Percentiles rank a stretch among this genome's conserved stretches.
Evolutionary conservation across 2,329 filamentous ascomycete genomes (phyloP).

Genomic region (Fusarium xylarioides): DNA sequence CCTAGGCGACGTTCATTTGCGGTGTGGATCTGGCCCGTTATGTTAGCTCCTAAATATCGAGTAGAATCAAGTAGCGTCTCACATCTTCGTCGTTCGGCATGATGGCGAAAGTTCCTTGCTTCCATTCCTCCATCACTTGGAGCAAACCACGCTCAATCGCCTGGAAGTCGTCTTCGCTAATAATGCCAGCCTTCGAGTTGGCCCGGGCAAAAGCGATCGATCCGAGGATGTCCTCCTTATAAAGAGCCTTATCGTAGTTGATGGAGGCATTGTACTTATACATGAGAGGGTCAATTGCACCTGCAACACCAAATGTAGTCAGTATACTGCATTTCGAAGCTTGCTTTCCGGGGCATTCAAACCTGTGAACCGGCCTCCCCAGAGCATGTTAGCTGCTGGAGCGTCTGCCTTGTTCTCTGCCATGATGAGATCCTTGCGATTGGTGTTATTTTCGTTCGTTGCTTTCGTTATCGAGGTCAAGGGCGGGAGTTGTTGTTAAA

Average conservation of each 20-base stretch:
- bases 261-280: neutral
- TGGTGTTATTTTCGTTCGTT: neutral
- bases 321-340: neutral
- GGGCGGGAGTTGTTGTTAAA: neutral
- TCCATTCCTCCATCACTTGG: neutral
- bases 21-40: neutral
- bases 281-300: neutral
- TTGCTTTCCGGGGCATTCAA: neutral
- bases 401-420: neutral
- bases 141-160: neutral
- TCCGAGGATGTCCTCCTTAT: neutral
- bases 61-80: neutral
- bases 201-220: neutral
- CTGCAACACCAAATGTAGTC: neutral
- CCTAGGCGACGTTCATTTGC: neutral
- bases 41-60: neutral
- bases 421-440: neutral
- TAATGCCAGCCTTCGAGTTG: neutral
- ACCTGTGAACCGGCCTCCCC: neutral
- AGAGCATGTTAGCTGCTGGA: neutral
- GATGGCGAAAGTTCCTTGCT: neutral
- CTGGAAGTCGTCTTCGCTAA: neutral
- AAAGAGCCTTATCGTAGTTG: neutral
- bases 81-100: neutral
- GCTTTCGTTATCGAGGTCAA: neutral